Evolutionary conservation across 441 rosid species (phyloP).

Genomic region (Adansonia madagascariensis): DNA sequence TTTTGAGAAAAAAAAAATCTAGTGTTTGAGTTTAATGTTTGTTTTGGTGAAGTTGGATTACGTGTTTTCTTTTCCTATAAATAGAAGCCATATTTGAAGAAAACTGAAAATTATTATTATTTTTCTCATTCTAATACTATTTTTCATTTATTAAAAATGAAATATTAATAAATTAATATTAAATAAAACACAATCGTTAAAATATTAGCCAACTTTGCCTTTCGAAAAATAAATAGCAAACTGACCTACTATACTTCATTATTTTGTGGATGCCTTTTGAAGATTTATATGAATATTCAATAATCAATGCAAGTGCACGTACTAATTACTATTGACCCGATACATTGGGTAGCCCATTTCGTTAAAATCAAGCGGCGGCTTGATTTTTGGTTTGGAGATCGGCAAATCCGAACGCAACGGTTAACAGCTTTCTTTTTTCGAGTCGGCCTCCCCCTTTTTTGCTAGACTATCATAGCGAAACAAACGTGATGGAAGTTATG

Average conservation of each 20-base stretch:
- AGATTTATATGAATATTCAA: no score
- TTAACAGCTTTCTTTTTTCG: background rate
- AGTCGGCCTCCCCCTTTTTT: background rate
- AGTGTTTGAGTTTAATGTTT: background rate
- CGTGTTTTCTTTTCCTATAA: background rate
- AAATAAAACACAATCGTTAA: background rate
- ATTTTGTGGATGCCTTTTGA: no score
- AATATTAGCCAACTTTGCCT: background rate
- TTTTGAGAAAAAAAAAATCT: background rate
- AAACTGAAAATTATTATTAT: background rate
- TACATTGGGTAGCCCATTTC: background rate
- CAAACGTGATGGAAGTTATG: background rate
- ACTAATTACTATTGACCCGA: no score
- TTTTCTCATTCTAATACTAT: no score
- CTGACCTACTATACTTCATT: background rate
- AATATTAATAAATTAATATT: no score
- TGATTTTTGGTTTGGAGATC: background rate
- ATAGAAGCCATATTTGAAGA: constrained; percentile 2
- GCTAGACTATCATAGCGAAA: background rate
- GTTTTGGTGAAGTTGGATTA: background rate
- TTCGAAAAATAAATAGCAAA: background rate
- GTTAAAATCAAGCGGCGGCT: constrained; percentile 8
- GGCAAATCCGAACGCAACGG: background rate
- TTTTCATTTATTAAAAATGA: no score
- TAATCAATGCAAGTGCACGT: no score